phyloP scores from a whole-genome alignment of 164 flowering plant species.

The Stephania cephalantha region DNA sequence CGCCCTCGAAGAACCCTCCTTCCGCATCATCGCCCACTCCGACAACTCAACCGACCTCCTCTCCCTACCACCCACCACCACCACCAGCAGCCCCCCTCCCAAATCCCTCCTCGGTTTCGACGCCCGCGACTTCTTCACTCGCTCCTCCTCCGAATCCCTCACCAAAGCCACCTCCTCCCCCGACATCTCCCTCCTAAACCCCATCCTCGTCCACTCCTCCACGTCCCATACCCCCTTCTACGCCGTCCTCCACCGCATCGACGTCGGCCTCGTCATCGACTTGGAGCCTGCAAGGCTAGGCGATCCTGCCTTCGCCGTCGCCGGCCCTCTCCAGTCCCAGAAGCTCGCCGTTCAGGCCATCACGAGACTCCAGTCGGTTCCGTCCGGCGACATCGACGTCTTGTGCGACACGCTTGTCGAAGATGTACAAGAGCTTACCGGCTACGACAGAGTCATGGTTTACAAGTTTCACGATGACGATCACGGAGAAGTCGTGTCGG shows the following conservation, averaged over 20 bases:
- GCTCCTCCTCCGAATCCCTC: constrained; percentile 40
- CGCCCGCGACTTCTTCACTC: constrained; percentile 50
- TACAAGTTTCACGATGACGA: constrained; percentile 82
- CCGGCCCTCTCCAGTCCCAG: constrained; percentile 65
- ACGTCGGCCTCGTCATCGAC: constrained; percentile 64
- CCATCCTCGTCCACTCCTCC: constrained; percentile 52
- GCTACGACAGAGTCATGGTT: constrained; percentile 75
- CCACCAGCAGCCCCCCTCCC: background rate
- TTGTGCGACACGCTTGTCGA: constrained; percentile 62
- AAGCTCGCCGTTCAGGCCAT: constrained; percentile 67
- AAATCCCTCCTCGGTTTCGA: constrained; percentile 48
- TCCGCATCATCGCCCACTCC: constrained; percentile 53
- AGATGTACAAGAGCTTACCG: constrained; percentile 58
- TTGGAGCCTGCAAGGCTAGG: constrained; percentile 51
- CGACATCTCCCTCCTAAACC: constrained; percentile 63
- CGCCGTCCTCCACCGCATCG: constrained; percentile 67
- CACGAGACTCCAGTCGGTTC: constrained; percentile 61
- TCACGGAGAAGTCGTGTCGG: constrained; percentile 73
- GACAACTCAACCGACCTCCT: constrained; percentile 55
- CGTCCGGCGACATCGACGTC: constrained; percentile 48
- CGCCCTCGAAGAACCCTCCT: constrained; percentile 56
- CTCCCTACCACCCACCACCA: constrained; percentile 10
- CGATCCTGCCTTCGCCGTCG: constrained; percentile 47
- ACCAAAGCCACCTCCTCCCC: constrained; percentile 41
- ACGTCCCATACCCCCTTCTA: constrained; percentile 49